These are phyloP conservation scores for Erodium moschatum DNA, from an alignment of 441 rosid species.

Conservation along the genomic window DNA sequence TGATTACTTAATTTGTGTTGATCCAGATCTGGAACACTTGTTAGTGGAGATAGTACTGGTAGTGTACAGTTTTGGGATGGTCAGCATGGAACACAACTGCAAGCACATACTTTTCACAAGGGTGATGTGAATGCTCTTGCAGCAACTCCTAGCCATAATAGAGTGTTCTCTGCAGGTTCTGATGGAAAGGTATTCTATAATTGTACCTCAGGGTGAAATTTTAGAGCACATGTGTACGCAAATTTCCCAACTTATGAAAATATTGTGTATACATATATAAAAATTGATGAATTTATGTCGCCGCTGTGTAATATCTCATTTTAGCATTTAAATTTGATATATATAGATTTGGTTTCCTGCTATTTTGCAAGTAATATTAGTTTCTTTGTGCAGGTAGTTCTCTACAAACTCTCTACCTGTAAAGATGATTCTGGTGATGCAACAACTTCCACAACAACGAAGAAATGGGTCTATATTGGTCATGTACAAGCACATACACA, in stretches of 20 bases:
- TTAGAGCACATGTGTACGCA: background rate
- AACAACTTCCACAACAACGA: constrained; percentile 30
- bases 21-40: constrained; percentile 69
- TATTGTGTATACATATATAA: too few relatives aligned
- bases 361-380: constrained; percentile 18
- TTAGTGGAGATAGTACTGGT: constrained; percentile 89
- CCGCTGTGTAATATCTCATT: background rate
- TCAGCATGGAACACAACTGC: constrained; percentile 72
- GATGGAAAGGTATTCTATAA: constrained; percentile 70
- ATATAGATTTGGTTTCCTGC: background rate
- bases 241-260: background rate
- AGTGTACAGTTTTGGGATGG: constrained; percentile 92
- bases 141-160: constrained; percentile 71
- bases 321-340: background rate
- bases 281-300: background rate
- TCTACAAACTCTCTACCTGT: constrained; percentile 59
- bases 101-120: constrained; percentile 70
- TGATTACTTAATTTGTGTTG: constrained; percentile 18
- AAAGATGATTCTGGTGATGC: constrained; percentile 27
- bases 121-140: constrained; percentile 89
- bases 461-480: constrained; percentile 78
- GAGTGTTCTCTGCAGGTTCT: constrained; percentile 88
- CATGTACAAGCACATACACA: constrained; percentile 84
- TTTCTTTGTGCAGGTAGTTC: constrained; percentile 49
- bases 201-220: background rate